phyloP scores from a whole-genome alignment of 768 basidiomycete genomes.

The Boletus rufocinnamomeus region DNA sequence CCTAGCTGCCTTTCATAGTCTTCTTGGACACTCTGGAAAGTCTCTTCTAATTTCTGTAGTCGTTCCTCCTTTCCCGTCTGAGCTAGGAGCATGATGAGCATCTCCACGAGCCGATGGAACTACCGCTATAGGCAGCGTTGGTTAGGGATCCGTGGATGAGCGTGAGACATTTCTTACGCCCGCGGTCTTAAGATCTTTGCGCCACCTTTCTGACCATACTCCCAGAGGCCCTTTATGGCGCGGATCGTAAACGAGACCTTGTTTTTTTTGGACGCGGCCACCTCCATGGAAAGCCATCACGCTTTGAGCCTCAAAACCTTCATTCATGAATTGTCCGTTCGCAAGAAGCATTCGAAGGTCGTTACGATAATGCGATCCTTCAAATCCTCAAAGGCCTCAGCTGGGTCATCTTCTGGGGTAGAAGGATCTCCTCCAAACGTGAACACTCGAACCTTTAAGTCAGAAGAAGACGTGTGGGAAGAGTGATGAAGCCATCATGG shows the following conservation, averaged over 20 bases:
- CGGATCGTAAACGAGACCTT: constrained; percentile 40
- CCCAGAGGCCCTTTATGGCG: constrained; percentile 32
- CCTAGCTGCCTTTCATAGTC: constrained; percentile 84
- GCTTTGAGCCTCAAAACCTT: constrained; percentile 56
- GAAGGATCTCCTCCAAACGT: too few species aligned
- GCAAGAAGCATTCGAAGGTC: constrained; percentile 80
- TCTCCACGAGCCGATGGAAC: constrained; percentile 89
- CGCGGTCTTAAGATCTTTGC: constrained; percentile 86
- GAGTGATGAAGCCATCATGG: too few species aligned
- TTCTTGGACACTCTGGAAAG: constrained; percentile 81
- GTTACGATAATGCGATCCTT: constrained; percentile 89
- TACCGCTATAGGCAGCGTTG: constrained; percentile 63
- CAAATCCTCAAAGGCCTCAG: constrained; percentile 96
- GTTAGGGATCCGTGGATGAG: constrained; percentile 1
- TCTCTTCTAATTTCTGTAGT: constrained; percentile 88
- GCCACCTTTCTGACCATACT: constrained; percentile 77
- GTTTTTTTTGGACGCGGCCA: constrained; percentile 42
- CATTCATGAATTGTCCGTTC: constrained; percentile 64
- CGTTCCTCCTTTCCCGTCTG: constrained; percentile 88
- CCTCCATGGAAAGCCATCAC: constrained; percentile 47
- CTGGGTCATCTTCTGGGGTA: too few species aligned
- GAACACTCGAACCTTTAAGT: too few species aligned
- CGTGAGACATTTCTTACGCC: constrained; percentile 50
- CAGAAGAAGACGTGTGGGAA: too few species aligned
- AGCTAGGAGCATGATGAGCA: constrained; percentile 80